A percentile compares a stretch with the other conserved stretches of the same genome.
These are phyloP conservation scores for Pichia cabralensis DNA, from an alignment of 805 yeast species.

Conservation along the genomic window DNA sequence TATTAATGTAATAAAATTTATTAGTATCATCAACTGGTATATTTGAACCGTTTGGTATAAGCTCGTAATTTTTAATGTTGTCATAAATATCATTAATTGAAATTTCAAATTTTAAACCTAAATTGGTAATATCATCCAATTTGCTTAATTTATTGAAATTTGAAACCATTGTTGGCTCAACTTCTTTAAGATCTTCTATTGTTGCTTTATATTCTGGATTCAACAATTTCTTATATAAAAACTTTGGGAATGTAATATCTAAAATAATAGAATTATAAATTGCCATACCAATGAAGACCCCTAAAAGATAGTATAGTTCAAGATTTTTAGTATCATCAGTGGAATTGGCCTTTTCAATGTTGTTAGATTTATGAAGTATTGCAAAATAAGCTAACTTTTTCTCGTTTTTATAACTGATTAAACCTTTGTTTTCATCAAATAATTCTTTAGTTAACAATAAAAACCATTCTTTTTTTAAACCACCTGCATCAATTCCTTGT, in stretches of 20 bases:
- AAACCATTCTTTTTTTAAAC: constrained; percentile 92
- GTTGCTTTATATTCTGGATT: constrained; percentile 41
- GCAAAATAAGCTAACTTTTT: constrained; percentile 74
- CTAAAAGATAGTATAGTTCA: constrained; percentile 66
- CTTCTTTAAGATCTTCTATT: constrained; percentile 53
- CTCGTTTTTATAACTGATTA: constrained; percentile 58
- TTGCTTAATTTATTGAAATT: constrained; percentile 39
- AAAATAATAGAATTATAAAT: constrained; percentile 82
- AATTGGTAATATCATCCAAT: constrained; percentile 34
- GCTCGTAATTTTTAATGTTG: constrained; percentile 32
- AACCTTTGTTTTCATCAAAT: constrained; percentile 57
- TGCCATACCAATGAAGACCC: constrained; percentile 82
- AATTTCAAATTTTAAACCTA: constrained; percentile 52
- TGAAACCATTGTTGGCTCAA: constrained; percentile 59
- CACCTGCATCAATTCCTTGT: constrained; percentile 95
- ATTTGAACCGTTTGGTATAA: constrained; percentile 49
- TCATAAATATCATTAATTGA: constrained; percentile 44
- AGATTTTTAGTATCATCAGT: constrained; percentile 30
- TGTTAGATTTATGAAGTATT: constrained; percentile 13
- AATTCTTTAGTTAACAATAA: constrained; percentile 57
- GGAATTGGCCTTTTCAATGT: too few species aligned
- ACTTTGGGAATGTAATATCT: constrained; percentile 68
- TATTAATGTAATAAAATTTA: constrained; percentile 48
- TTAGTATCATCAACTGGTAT: constrained; percentile 50
- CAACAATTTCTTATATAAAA: constrained; percentile 66